Percentiles rank a stretch among this genome's conserved stretches.
Conservation (phyloP, 306 rosid species). For the Cotoneaster glaucophyllus region DNA sequence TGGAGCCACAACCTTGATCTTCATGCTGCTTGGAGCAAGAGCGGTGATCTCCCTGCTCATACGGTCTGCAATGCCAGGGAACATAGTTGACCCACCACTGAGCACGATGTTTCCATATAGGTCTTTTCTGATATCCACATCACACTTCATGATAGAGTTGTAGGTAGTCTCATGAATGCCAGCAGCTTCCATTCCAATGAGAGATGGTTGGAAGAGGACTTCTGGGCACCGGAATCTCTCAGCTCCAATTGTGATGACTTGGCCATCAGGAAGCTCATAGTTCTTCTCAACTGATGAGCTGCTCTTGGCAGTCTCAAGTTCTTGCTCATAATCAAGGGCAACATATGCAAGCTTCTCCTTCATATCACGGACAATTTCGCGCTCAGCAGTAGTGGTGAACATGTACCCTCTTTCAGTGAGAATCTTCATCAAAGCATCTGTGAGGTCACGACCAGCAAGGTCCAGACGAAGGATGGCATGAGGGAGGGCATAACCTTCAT, state of each 20-base stretch:
- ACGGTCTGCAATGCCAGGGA: constrained; percentile 95
- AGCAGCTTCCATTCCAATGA: constrained; percentile 99
- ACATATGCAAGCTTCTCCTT: constrained; percentile 98
- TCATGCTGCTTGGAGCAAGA: constrained; percentile 99
- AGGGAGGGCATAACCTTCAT: constrained; percentile 94
- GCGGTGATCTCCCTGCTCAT: constrained; percentile 99
- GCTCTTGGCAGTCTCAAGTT: constrained; percentile 92
- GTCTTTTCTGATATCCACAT: constrained; percentile 95
- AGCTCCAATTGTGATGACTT: constrained; percentile 93
- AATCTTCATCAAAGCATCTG: constrained; percentile 92
- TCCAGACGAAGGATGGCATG: constrained; percentile 95
- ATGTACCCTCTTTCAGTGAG: constrained; percentile 97
- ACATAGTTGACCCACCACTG: constrained; percentile 98
- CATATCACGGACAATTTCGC: constrained; percentile 99
- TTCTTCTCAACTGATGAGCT: constrained; percentile 92
- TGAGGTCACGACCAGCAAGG: constrained; percentile 97
- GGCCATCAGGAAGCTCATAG: constrained; percentile 93
- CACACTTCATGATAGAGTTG: constrained; percentile 98
- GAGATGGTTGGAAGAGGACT: constrained; percentile 97
- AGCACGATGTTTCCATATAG: constrained; percentile 92
- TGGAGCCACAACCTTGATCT: constrained; percentile 97
- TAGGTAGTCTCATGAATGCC: constrained; percentile 96
- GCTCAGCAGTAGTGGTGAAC: constrained; percentile 98
- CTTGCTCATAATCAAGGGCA: constrained; percentile 91
- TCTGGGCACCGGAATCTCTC: constrained; percentile 97